Conservation (phyloP, 2,329 filamentous ascomycete species). For the Hypoxylon sp. region DNA sequence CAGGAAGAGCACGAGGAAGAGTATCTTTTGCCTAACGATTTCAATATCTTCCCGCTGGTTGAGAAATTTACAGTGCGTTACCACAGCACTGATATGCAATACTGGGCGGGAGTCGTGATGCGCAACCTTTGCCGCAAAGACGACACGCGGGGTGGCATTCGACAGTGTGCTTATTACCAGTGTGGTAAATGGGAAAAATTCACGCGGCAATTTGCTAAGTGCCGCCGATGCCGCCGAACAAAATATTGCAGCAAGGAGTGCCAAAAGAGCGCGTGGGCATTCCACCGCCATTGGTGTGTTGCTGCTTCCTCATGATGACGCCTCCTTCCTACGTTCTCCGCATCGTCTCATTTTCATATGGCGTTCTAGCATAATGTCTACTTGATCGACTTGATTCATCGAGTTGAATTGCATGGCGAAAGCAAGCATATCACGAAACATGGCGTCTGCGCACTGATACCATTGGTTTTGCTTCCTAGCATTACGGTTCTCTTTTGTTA, state of each 20-base stretch:
- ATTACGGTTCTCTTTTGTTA: constrained; percentile 52
- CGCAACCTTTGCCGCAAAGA: constrained; percentile 98
- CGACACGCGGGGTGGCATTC: constrained; percentile 90
- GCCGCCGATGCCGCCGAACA: constrained; percentile 91
- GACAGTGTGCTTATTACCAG: constrained; percentile 97
- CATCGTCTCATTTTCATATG: constrained; percentile 47
- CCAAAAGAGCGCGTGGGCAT: constrained; percentile 98
- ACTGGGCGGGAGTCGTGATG: constrained; percentile 99
- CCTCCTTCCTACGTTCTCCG: constrained; percentile 22
- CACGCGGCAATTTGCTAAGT: constrained; percentile 97
- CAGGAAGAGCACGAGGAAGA: constrained; percentile 80
- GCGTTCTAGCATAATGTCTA: constrained; percentile 54
- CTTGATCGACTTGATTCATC: constrained; percentile 50
- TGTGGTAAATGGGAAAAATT: constrained; percentile 99
- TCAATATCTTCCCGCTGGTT: constrained; percentile 97
- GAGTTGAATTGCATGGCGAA: constrained; percentile 53
- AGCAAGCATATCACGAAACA: constrained; percentile 54
- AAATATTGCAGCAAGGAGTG: constrained; percentile 99
- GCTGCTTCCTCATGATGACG: constrained; percentile 69
- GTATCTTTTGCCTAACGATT: constrained; percentile 91
- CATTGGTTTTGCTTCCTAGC: constrained; percentile 51
- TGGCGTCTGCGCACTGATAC: constrained; percentile 55
- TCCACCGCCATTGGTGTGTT: constrained; percentile 97
- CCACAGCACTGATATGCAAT: constrained; percentile 97
- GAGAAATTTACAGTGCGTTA: constrained; percentile 98